Evolutionary conservation across 2,329 filamentous ascomycete genomes (phyloP), one percentile per base, ranked within the genome.

Genomic region (Fusarium gaditjirri): DNA sequence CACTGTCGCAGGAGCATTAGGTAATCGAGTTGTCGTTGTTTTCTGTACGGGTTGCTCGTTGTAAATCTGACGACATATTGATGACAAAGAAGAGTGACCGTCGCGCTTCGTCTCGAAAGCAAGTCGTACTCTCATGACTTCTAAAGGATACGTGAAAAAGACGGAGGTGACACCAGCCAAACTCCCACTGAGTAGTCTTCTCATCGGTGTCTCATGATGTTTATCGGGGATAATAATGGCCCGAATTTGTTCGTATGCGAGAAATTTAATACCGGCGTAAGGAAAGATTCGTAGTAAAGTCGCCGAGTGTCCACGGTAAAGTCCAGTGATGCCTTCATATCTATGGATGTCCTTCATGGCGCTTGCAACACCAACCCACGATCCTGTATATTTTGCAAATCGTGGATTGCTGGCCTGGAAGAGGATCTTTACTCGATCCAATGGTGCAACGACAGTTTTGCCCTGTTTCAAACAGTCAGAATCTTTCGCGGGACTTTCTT

Each of bases 381-480:
- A 94, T 43, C 94, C 93, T 3, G 94, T 91, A 80, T 98, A 99
- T 83, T 97, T 97, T 59, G 92, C 89, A 80, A 97, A 99, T 75
- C 96, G 92, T 6, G 96, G 96, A 78, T 96, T 98, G 78, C 93
- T 94, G 57, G 96, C 93, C 81, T 99, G 96, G 84, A 99, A 98
- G 44, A 99, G 92, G 79, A 99, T 99, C 84, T 99, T 99, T 78
- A 99, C 96, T 74, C 96, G 92, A 83, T 99, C 96, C 72, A 99
- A 92, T 29, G 96, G 96, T 29, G 94, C 96, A 41, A 99, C 97
- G 11, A 97, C 86, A 0, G 95, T 98, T 86, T 99, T 99, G 69
- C 93, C 96, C 94, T 97, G 27, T 25, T 57, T 19, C 7, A 9
- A 43, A 60, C 17, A 27, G 71, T 76, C 27, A 76, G 66, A 50